Conservation (phyloP, 306 rosid species). For the Citrullus mucosospermus region DNA sequence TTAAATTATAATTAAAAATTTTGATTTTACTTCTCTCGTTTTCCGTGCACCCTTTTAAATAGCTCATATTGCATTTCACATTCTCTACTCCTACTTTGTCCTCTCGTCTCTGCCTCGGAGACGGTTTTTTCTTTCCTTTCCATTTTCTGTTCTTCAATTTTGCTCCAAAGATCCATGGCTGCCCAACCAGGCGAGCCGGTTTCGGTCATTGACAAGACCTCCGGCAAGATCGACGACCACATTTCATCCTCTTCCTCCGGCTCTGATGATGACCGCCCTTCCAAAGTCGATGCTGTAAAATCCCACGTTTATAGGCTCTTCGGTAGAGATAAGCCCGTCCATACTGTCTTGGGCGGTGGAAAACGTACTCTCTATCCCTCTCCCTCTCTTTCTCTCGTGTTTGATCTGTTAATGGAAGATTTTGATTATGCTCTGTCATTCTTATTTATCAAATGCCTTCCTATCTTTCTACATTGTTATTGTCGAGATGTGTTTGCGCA, state of each 20-base stretch:
- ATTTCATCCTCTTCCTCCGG: conserved; percentile 29
- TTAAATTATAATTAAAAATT: too few species aligned
- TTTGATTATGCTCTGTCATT: not conserved
- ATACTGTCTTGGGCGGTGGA: conserved; percentile 72
- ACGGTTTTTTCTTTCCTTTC: not conserved
- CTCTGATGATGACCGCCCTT: conserved; percentile 22
- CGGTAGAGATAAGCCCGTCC: conserved; percentile 71
- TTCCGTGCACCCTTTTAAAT: not conserved
- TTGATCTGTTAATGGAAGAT: conserved; percentile 11
- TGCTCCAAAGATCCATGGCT: conserved; percentile 26
- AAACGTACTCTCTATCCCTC: conserved; percentile 30
- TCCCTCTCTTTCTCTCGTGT: not conserved
- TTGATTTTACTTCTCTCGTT: not conserved
- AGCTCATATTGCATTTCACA: conserved; percentile 11
- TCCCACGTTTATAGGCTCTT: conserved; percentile 50
- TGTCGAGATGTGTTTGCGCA: not conserved
- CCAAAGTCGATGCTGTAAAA: conserved; percentile 8
- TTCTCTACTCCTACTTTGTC: not conserved
- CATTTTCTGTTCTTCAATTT: not conserved
- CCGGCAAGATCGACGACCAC: conserved; percentile 31
- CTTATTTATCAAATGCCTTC: not conserved
- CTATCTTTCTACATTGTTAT: not conserved
- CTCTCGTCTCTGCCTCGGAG: not conserved
- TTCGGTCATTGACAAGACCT: conserved; percentile 29
- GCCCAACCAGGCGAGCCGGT: conserved; percentile 19